Evolutionary conservation across 2,329 filamentous ascomycete species (phyloP), one percentile per base, ranked within the genome.

Genomic region (Rosellinia necatrix): DNA sequence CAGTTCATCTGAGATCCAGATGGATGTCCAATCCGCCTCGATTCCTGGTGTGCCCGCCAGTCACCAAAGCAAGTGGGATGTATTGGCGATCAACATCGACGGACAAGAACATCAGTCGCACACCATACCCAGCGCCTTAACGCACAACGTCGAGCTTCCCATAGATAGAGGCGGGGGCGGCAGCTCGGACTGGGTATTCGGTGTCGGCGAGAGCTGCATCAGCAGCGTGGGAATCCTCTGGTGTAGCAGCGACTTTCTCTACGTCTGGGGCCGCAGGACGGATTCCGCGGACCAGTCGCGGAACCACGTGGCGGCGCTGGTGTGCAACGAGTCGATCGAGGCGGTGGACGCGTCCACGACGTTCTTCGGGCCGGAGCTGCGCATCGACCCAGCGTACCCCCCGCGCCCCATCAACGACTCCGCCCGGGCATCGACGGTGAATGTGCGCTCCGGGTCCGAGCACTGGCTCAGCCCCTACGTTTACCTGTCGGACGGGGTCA

Each of bases 321-420:
- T 69, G 9, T 76, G 74, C 60, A 76, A 76, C 61, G 74, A 75
- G 61, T 67, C 70, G 2, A 58, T 72, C 2, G 63, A 74, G 60
- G 68, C 65, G n/a, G 54, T 68, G 17, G 63, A 62, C 46, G 60
- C 58, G 6, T 41, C 27, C n/a, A 47, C 47, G 3, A 56, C 51
- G 12, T 67, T 69, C 40, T 9, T 55, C 8, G 64, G 65, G 2
- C 2, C 58, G 3, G 34, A 30, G 4, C 55, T 69, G 10, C 24
- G 29, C 2, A 68, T 76, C 25, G 21, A 49, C n/a, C 17, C 35
- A 13, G 12, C n/a, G 3, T n/a, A 9, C 6, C 30, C 32, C 3
- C 32, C 32, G 17, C 21, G 15, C 2, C 22, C 22, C 15, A 29
- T 37, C n/a, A 35, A 48, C 9, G 32, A 35, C n/a, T 37, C 44